Conservation (phyloP, 1,284 basidiomycete genomes). For the Pseudozyma tsukubaensis region DNA sequence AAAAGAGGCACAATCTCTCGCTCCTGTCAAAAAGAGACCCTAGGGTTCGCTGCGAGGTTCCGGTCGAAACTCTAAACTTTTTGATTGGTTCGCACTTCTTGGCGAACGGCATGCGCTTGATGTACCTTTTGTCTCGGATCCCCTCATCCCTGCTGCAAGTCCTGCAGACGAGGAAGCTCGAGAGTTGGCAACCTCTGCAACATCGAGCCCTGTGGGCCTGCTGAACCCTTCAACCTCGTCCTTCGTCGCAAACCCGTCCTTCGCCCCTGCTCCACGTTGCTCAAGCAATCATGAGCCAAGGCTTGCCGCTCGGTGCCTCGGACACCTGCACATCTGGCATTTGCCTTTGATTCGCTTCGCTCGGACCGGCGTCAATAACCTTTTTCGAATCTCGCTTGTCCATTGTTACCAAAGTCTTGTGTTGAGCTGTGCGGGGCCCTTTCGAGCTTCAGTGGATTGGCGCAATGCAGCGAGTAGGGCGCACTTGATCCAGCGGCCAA, state of each 20-base stretch:
- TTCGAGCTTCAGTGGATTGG: background rate
- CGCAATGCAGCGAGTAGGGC: too few species aligned
- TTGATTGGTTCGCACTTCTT: background rate
- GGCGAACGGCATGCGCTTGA: conserved; percentile 2
- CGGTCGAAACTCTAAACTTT: background rate
- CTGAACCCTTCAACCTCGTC: background rate
- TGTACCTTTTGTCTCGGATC: background rate
- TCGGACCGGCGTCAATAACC: conserved; percentile 6
- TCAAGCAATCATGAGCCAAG: background rate
- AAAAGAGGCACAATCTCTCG: too few species aligned
- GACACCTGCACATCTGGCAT: background rate
- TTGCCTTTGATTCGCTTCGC: conserved; percentile 4
- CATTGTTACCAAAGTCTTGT: background rate
- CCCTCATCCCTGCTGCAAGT: background rate
- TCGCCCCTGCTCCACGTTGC: conserved; percentile 1
- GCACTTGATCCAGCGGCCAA: too few species aligned
- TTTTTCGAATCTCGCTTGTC: background rate
- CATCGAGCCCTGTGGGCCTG: too few species aligned
- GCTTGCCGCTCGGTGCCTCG: too few species aligned
- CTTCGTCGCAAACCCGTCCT: background rate
- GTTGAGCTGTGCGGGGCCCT: background rate
- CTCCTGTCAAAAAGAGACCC: conserved; percentile 1
- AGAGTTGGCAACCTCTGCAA: too few species aligned
- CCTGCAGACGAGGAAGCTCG: background rate
- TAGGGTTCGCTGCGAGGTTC: conserved; percentile 6